Evolutionary conservation across 2,329 filamentous ascomycete genomes (phyloP), one percentile per base, ranked within the genome.

Genomic region (Arachnopeziza araneosa): DNA sequence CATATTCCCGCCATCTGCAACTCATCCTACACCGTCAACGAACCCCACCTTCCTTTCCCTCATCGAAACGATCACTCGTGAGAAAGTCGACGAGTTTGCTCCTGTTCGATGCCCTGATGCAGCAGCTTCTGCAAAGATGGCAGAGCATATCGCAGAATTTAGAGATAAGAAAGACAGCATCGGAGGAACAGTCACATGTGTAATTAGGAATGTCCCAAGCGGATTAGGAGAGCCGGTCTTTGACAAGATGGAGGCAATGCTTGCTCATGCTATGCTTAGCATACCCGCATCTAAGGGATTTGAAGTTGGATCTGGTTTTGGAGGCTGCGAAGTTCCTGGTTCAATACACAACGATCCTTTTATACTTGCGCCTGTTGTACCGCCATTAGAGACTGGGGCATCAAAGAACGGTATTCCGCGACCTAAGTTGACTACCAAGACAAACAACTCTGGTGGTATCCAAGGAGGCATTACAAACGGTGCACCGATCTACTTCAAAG

Each of bases 281-380:
- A 96, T 98, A 69, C 95, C 95, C 5, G 92, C 95, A 2, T 93
- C 90, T 48, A 99, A 98, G 78, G 93, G 89, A 58, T 98, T 98
- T 72, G 93, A 98, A 74, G 88, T 98, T 66, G 95, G 95, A 58
- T 96, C 90, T 57, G 95, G 95, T 14, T 98, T 98, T 74, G 86
- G 82, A 55, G 93, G 95, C 60, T 89, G 89, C 70, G 89, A 93
- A 73, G 83, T 98, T 49, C 88, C 89, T 1, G 93, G 95, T 23
- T 95, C 89, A n/a, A 82, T 82, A 58, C 93, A 98, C 83, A 98
- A 98, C 74, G 93, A 98, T 75, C 80, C 90, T 58, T 96, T 96
- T 75, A 78, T 93, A 67, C 56, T 64, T 26, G 79, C 84, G 17
- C 77, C 81, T 2, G 73, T 70, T 44, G 63, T 71, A 2, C 69